These are phyloP conservation scores for Cladophialophora immunda DNA, from an alignment of 2,329 filamentous ascomycete species.

Conservation along the genomic window DNA sequence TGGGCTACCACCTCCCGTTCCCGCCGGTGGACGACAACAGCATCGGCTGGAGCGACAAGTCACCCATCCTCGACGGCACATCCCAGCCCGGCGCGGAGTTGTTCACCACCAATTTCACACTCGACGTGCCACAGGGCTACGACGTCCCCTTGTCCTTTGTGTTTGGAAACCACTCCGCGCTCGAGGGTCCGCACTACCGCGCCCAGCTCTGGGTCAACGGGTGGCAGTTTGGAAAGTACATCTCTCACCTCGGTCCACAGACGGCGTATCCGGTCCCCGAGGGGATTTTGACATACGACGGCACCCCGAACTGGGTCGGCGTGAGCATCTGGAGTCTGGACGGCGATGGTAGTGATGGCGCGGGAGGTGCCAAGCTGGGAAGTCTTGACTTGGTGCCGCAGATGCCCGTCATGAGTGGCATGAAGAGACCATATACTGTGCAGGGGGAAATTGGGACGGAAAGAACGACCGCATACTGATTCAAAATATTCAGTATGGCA, in stretches of 20 bases:
- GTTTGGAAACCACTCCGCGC: neutral
- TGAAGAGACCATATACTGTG: neutral
- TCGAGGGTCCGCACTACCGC: neutral
- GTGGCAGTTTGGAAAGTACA: conserved; percentile 5
- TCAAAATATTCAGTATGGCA: too few relatives aligned
- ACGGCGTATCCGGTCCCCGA: neutral
- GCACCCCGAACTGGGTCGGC: neutral
- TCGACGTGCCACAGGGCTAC: neutral
- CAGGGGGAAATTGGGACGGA: too few relatives aligned
- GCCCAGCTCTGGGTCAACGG: conserved; percentile 2
- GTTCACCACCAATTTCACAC: neutral
- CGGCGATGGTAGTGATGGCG: neutral
- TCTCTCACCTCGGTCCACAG: neutral
- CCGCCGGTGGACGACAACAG: neutral
- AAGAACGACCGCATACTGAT: too few relatives aligned
- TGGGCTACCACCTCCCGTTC: neutral
- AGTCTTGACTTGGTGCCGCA: neutral
- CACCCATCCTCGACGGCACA: neutral
- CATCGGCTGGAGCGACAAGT: neutral
- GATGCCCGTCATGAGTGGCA: neutral
- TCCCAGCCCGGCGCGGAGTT: neutral
- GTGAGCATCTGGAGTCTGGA: neutral
- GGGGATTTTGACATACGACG: neutral
- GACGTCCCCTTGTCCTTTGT: neutral
- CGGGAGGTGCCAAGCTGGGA: neutral